Base-by-base conservation (phyloP, 2,329 filamentous ascomycete species). In the Trichophyton equinum region DNA sequence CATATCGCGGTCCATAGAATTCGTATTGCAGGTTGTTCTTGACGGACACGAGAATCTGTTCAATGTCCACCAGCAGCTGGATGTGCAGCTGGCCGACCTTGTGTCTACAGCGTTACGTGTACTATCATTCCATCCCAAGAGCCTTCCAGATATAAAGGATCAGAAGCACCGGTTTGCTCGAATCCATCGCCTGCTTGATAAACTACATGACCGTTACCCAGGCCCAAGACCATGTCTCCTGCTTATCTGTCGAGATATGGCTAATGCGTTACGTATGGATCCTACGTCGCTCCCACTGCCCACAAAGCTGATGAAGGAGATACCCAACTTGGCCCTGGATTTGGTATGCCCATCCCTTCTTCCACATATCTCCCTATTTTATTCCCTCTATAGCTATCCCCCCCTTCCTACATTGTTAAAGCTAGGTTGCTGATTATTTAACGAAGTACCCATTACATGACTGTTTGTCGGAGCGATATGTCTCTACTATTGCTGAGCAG, bases 161-260 rank as follows among this genome's bases (percentile, higher is more conserved):
- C 69, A 73, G 13, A 69, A 72, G 47, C 73, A 75, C 25, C 69
- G 75, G 33, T 75, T 75, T 63, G 67, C 69, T 4, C 72, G 73
- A 1, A 68, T 76, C 38, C 73, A 76, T 62, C 66, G 71, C 8
- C 67, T 69, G 3, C 62, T 76, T 13, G 74, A 76, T 53, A 70
- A 69, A 36, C 64, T 76, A 11, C 74, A 72, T 57, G 74, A 76
- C 63, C 73, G 70, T 60, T 76, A 75, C 63, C 71, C 73, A 2
- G 72, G 70, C 1, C 67, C 70, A 5, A 73, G 73, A 62, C 74
- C 73, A 0, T 75, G 76, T 59, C 66, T 74, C 20, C 67, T 76
- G n/a, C 64, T 69, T 30, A 67, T 74, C 8, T 74, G 73, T 63
- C 74, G 69, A 62, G 74, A 76, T 57, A 65, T 74, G 3, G 72